A percentile compares a stretch with the other conserved stretches of the same genome.
These are phyloP conservation scores for Tremella fuciformis DNA, from an alignment of 768 basidiomycete species.

Conservation along the genomic window DNA sequence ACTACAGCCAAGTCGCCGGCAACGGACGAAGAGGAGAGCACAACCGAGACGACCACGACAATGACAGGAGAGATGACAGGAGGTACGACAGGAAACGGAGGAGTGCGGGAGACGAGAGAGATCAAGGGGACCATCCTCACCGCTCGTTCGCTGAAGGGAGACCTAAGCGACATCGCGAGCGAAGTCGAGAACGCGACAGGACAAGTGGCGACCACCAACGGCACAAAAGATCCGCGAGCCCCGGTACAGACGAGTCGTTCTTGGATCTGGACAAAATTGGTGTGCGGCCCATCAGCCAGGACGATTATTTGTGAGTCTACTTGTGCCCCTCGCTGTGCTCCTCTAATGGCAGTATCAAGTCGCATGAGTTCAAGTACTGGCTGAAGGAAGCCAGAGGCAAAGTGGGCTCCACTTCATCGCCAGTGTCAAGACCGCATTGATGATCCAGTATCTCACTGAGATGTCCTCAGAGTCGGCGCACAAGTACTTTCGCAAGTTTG, in stretches of 20 bases:
- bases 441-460: constrained; percentile 76
- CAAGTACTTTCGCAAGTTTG: constrained; percentile 80
- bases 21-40: constrained; percentile 2
- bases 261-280: constrained; percentile 56
- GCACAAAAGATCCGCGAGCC: not conserved
- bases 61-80: constrained; percentile 1
- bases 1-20: too few species aligned
- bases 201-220: not conserved
- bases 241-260: constrained; percentile 21
- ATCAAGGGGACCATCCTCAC: constrained; percentile 5
- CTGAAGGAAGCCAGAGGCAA: constrained; percentile 69
- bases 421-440: not conserved
- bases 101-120: constrained; percentile 3
- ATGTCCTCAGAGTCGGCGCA: constrained; percentile 76
- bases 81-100: not conserved
- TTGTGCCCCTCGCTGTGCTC: not conserved
- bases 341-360: constrained; percentile 59
- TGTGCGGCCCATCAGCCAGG: constrained; percentile 64
- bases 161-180: constrained; percentile 9
- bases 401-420: constrained; percentile 53
- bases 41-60: not conserved
- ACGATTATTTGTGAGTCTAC: constrained; percentile 75
- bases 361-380: constrained; percentile 81
- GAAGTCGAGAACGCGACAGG: constrained; percentile 3
- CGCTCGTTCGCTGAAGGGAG: too few species aligned